These are phyloP conservation scores for Plasmodium knowlesi DNA, from an alignment of 169 alveolate genomes.

Conservation along the genomic window DNA sequence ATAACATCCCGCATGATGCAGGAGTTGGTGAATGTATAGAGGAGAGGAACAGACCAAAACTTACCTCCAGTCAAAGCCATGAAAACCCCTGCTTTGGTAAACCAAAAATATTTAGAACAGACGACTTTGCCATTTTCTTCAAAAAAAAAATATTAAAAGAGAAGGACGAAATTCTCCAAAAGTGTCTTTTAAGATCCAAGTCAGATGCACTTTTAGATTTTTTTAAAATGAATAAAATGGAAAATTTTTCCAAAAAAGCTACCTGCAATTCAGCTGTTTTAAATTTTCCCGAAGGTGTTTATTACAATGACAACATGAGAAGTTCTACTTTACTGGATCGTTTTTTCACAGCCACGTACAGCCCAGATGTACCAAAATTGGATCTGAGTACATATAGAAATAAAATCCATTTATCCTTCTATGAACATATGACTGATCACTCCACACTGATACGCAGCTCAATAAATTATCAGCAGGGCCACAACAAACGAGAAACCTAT, in stretches of 20 bases:
- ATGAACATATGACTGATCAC: not conserved
- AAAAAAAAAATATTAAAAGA: conserved; percentile 49
- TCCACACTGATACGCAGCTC: not conserved
- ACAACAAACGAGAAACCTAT: not conserved
- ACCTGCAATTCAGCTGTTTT: not conserved
- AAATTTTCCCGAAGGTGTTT: not conserved
- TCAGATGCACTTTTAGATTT: conserved; percentile 65
- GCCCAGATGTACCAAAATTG: not conserved
- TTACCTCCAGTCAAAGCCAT: not conserved
- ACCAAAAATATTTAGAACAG: conserved; percentile 58
- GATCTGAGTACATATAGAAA: not conserved
- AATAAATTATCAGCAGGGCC: not conserved
- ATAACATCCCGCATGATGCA: not conserved
- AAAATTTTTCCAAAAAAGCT: conserved; percentile 14
- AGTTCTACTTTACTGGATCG: conserved; percentile 37
- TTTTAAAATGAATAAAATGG: conserved; percentile 24
- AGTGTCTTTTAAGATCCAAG: conserved; percentile 55
- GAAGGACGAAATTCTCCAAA: conserved; percentile 41
- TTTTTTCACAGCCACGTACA: conserved; percentile 56
- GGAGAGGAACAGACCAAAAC: conserved; percentile 1
- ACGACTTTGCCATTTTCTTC: conserved; percentile 38
- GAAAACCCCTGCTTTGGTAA: conserved; percentile 56
- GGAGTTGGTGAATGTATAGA: not conserved
- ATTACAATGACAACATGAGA: not conserved
- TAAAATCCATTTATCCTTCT: conserved; percentile 19